Evolutionary conservation across 495 filamentous ascomycete genomes (phyloP).

Genomic region (Echria macrotheca): DNA sequence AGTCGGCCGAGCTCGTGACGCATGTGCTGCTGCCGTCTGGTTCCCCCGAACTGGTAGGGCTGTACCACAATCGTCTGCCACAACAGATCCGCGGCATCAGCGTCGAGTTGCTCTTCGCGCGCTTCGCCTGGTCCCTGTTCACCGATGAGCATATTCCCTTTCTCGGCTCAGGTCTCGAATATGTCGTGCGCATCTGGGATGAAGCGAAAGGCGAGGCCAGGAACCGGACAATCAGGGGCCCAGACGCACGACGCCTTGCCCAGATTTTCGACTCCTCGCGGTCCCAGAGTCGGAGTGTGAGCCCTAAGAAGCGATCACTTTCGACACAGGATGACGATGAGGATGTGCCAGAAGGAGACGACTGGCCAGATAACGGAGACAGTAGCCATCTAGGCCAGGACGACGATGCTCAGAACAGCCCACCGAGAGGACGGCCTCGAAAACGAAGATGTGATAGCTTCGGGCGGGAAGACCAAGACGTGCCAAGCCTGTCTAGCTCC

Average conservation of each 20-base stretch:
- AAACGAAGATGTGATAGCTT: no score
- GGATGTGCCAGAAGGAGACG: background rate
- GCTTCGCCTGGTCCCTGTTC: slow-evolving; percentile 29
- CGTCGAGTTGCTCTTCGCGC: slow-evolving; percentile 22
- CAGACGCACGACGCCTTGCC: background rate
- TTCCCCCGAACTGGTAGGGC: slow-evolving; percentile 6
- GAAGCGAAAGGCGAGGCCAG: slow-evolving; percentile 13
- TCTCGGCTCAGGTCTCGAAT: slow-evolving; percentile 5
- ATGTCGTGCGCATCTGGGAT: slow-evolving; percentile 14
- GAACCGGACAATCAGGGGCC: slow-evolving; percentile 1
- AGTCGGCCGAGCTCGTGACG: slow-evolving; percentile 6
- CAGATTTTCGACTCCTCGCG: slow-evolving; percentile 6
- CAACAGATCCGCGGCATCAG: slow-evolving; percentile 10
- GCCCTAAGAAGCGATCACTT: slow-evolving; percentile 9
- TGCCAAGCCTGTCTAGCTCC: no score
- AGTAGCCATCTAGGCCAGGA: background rate
- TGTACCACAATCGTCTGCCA: slow-evolving; percentile 14
- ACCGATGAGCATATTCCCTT: slow-evolving; percentile 17
- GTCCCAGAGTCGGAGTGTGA: slow-evolving; percentile 9
- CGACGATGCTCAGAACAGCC: slow-evolving; percentile 1
- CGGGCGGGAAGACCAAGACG: no score
- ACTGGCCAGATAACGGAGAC: slow-evolving; percentile 3
- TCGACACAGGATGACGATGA: no score
- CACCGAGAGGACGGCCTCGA: slow-evolving; percentile 9
- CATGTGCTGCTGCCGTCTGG: slow-evolving; percentile 11